Conservation (phyloP, 345 rosid species). For the Acer saccharum region DNA sequence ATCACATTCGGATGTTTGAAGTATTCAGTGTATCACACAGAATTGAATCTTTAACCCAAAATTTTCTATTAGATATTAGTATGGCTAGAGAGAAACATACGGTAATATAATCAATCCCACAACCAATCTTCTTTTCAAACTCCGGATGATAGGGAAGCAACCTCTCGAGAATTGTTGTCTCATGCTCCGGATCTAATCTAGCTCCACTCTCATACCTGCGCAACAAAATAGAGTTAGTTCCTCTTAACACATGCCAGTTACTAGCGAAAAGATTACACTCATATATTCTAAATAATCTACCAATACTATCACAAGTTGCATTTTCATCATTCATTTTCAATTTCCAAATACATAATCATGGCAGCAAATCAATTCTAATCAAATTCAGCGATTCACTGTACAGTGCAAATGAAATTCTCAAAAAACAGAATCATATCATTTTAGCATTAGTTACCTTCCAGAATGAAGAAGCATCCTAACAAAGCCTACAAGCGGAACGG, state of each 20-base stretch:
- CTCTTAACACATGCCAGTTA: neutral
- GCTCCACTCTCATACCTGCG: constrained; percentile 76
- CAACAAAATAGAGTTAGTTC: constrained; percentile 18
- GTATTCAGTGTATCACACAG: neutral
- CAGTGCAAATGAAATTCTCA: no score
- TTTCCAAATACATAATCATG: neutral
- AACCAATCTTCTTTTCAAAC: constrained; percentile 73
- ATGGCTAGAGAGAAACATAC: constrained; percentile 41
- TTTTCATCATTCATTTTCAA: neutral
- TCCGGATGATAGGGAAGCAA: constrained; percentile 91
- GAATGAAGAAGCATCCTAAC: constrained; percentile 93
- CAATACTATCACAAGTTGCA: neutral
- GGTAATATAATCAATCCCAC: constrained; percentile 80
- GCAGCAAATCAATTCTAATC: no score
- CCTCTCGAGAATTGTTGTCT: constrained; percentile 65
- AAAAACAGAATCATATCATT: neutral
- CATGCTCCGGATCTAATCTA: constrained; percentile 75
- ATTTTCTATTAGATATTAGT: neutral
- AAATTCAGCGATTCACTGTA: no score
- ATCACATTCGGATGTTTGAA: neutral
- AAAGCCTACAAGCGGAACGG: constrained; percentile 91
- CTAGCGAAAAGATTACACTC: neutral
- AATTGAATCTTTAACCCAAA: neutral
- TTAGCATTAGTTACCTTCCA: constrained; percentile 48
- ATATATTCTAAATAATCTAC: neutral